Conservation (phyloP, 345 rosid species). For the rapeseed (Brassica napus) region Da-Ae NC_063441.1:2848001-2848500, state of each 20-base stretch:
- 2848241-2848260: conserved; percentile 41
- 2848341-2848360: conserved; percentile 95
- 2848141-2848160: conserved; percentile 70
- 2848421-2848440: conserved; percentile 90
- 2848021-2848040: conserved; percentile 72
- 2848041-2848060: conserved; percentile 49
- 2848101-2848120: conserved; percentile 73
- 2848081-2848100: conserved; percentile 95
- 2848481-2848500: conserved; percentile 15
- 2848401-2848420: conserved; percentile 98
- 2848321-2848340: conserved; percentile 80
- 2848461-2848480: conserved; percentile 1
- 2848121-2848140: conserved; percentile 61
- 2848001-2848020: conserved; percentile 61
- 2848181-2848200: conserved; percentile 41
- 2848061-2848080: conserved; percentile 55
- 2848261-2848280: conserved; percentile 46
- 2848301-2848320: conserved; percentile 82
- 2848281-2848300: conserved; percentile 91
- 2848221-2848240: conserved; percentile 40
- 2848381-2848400: conserved; percentile 85
- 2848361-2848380: conserved; percentile 94
- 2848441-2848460: conserved; percentile 84
- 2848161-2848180: conserved; percentile 65
- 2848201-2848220: conserved; percentile 40